Conservation (phyloP, 306 rosid genomes). For the Quercus bicolor region DNA sequence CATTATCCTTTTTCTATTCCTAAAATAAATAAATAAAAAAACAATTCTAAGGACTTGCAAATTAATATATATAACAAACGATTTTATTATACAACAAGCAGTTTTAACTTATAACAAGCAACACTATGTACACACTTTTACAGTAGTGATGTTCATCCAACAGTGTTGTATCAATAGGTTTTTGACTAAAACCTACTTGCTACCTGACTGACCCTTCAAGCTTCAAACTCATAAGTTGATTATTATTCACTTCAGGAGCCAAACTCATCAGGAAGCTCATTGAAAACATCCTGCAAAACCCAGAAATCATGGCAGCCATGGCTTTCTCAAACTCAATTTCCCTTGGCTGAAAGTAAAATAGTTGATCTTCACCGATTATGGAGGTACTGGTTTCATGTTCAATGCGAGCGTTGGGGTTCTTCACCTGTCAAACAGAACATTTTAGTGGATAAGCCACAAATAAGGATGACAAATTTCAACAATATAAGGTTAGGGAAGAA, state of each 20-base stretch:
- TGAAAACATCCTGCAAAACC: constrained; percentile 91
- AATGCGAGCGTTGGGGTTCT: constrained; percentile 79
- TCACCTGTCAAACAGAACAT: constrained; percentile 46
- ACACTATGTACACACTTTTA: constrained; percentile 9
- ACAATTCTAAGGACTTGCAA: neutral
- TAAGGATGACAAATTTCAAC: too few relatives aligned
- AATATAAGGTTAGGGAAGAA: too few relatives aligned
- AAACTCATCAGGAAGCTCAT: constrained; percentile 93
- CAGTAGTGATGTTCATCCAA: neutral
- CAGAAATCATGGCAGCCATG: constrained; percentile 97
- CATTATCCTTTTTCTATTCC: too few relatives aligned
- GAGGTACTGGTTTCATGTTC: constrained; percentile 96
- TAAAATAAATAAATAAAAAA: neutral
- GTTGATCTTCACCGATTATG: constrained; percentile 86
- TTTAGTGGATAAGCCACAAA: neutral
- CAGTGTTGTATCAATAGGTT: neutral
- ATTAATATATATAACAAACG: neutral
- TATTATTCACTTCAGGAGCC: constrained; percentile 90
- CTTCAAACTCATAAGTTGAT: constrained; percentile 91
- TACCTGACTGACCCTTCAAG: constrained; percentile 78
- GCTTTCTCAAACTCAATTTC: constrained; percentile 88
- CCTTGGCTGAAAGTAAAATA: constrained; percentile 88
- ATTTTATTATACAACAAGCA: neutral
- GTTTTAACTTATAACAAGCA: neutral
- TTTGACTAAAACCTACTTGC: neutral